Evolutionary conservation across 352 stramenopile species (phyloP).

Genomic region (Phytophthora melonis): DNA sequence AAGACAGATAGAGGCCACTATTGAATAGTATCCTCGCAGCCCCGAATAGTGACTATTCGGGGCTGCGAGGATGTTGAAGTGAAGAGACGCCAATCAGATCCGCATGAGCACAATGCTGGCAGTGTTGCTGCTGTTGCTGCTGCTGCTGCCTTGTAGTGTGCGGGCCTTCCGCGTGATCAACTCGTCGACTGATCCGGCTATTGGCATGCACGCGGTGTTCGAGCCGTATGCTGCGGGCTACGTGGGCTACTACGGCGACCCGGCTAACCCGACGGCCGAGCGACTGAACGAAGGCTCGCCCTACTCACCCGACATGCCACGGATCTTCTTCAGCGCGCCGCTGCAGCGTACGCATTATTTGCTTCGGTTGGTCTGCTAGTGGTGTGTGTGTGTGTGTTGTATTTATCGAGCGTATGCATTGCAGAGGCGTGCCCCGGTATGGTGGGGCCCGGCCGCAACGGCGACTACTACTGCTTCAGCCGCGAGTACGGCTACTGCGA

Average conservation of each 20-base stretch:
- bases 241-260: slow-evolving; percentile 88
- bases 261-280: slow-evolving; percentile 64
- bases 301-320: slow-evolving; percentile 75
- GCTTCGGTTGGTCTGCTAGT: slow-evolving; percentile 28
- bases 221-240: slow-evolving; percentile 84
- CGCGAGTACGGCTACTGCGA: slow-evolving; percentile 96
- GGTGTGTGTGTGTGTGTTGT: not conserved
- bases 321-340: slow-evolving; percentile 55
- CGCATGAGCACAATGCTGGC: not conserved
- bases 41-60: too few species aligned
- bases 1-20: not conserved
- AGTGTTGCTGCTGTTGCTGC: slow-evolving; percentile 1
- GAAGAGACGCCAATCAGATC: slow-evolving; percentile 19
- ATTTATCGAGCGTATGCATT: not conserved
- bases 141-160: slow-evolving; percentile 20
- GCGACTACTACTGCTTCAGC: slow-evolving; percentile 93
- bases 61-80: slow-evolving; percentile 15
- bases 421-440: slow-evolving; percentile 82
- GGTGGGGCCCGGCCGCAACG: slow-evolving; percentile 88
- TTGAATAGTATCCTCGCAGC: too few species aligned
- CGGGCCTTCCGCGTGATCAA: slow-evolving; percentile 51
- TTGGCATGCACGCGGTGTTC: slow-evolving; percentile 62
- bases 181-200: slow-evolving; percentile 40
- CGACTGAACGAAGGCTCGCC: slow-evolving; percentile 88
- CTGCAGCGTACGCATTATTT: slow-evolving; percentile 44